phyloP scores from a whole-genome alignment of 1,139 yeast species.

The Sugiyamaella japonica region DNA sequence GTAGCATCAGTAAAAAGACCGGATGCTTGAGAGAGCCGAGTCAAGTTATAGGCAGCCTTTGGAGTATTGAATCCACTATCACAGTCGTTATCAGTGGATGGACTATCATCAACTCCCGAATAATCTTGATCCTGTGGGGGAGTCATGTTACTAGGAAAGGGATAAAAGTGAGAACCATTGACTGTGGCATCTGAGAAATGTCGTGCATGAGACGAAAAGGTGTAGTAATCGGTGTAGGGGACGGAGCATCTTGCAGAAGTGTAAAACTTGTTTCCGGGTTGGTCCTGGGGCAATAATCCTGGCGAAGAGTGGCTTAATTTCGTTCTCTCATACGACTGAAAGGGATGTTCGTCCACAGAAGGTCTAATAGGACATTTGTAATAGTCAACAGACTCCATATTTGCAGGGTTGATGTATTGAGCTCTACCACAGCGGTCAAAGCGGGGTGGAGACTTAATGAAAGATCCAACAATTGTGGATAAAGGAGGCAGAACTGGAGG shows the following conservation, averaged over 20 bases:
- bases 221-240: not conserved
- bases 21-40: constrained; percentile 8
- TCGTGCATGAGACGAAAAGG: not conserved
- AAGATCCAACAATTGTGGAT: constrained; percentile 1
- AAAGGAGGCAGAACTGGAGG: constrained; percentile 1
- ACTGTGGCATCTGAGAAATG: not conserved
- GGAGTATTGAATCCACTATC: constrained; percentile 9
- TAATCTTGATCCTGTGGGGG: not conserved
- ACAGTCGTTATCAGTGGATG: not conserved
- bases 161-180: not conserved
- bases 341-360: not conserved
- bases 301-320: not conserved
- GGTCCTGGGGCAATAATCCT: not conserved
- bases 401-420: not conserved
- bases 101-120: not conserved
- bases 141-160: constrained; percentile 1
- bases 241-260: constrained; percentile 6
- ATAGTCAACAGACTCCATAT: not conserved
- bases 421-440: not conserved
- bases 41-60: constrained; percentile 4
- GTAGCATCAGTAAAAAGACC: not conserved
- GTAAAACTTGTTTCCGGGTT: constrained; percentile 5
- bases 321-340: constrained; percentile 3
- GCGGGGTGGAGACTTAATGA: not conserved
- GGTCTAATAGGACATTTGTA: not conserved